These are phyloP conservation scores for Alnus glutinosa DNA, from an alignment of 306 rosid genomes.

Conservation along the genomic window DNA sequence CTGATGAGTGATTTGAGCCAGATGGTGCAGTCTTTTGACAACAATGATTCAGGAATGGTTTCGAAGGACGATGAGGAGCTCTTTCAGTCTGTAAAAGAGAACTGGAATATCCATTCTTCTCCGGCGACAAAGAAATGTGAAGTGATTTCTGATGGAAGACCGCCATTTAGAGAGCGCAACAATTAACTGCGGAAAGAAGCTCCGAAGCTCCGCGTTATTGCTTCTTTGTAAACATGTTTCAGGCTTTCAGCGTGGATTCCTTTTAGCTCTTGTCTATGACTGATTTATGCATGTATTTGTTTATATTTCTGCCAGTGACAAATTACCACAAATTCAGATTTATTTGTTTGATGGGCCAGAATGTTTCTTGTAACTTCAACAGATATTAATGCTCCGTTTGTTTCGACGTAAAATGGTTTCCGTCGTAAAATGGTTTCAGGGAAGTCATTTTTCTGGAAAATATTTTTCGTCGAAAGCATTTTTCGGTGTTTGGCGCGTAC, in stretches of 20 bases:
- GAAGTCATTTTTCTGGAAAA: too few species aligned
- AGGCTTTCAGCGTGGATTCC: not conserved
- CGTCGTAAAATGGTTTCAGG: too few species aligned
- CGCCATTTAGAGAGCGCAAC: conserved; percentile 69
- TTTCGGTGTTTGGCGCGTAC: too few species aligned
- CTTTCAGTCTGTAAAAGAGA: conserved; percentile 42
- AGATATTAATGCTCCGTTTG: too few species aligned
- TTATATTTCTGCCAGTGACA: not conserved
- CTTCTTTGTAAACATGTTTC: not conserved
- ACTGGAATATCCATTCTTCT: conserved; percentile 43
- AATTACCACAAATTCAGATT: conserved; percentile 9
- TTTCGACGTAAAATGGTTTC: too few species aligned
- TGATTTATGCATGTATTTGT: not conserved
- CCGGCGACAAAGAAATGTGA: conserved; percentile 44
- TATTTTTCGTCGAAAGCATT: too few species aligned
- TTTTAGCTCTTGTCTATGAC: conserved; percentile 3
- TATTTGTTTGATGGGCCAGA: not conserved
- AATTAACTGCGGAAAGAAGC: conserved; percentile 26
- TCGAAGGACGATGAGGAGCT: conserved; percentile 36
- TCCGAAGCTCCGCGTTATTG: not conserved
- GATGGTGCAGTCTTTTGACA: conserved; percentile 43
- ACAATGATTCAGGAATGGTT: conserved; percentile 30
- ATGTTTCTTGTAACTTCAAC: not conserved
- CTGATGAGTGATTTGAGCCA: conserved; percentile 48
- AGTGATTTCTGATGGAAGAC: conserved; percentile 42